phyloP scores from a whole-genome alignment of 176 grass and related monocot genomes.

The Eleusine coracana region DNA sequence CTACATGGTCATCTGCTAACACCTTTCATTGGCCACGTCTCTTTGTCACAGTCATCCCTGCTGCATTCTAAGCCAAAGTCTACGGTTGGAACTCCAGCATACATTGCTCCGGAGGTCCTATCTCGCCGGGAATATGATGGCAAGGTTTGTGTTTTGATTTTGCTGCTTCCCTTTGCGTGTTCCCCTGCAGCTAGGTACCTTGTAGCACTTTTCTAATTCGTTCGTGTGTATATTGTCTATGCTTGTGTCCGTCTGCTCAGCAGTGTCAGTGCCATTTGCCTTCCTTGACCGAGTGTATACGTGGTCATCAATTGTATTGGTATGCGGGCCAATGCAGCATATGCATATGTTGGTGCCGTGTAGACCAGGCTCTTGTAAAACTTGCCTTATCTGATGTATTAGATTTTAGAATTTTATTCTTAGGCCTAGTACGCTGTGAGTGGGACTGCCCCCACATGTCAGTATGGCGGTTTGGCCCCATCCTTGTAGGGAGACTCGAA shows the following conservation, averaged over 20 bases:
- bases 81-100: constrained; percentile 76
- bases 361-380: constrained; percentile 33
- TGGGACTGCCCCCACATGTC: constrained; percentile 35
- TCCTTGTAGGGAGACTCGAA: constrained; percentile 42
- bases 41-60: constrained; percentile 56
- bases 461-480: constrained; percentile 31
- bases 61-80: constrained; percentile 82
- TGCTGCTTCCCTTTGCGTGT: neutral
- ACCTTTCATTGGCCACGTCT: constrained; percentile 37
- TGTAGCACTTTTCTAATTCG: neutral
- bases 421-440: constrained; percentile 27
- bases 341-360: neutral
- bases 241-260: constrained; percentile 17
- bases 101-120: constrained; percentile 83
- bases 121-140: constrained; percentile 74
- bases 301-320: constrained; percentile 2
- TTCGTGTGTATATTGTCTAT: constrained; percentile 19
- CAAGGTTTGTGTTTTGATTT: constrained; percentile 63
- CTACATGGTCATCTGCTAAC: neutral
- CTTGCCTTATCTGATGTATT: constrained; percentile 16
- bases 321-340: neutral
- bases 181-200: neutral
- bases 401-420: constrained; percentile 39
- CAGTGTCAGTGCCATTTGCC: neutral
- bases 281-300: constrained; percentile 32